phyloP scores from a whole-genome alignment of 768 basidiomycete species.

The Kwoniella mangroviensis region DNA sequence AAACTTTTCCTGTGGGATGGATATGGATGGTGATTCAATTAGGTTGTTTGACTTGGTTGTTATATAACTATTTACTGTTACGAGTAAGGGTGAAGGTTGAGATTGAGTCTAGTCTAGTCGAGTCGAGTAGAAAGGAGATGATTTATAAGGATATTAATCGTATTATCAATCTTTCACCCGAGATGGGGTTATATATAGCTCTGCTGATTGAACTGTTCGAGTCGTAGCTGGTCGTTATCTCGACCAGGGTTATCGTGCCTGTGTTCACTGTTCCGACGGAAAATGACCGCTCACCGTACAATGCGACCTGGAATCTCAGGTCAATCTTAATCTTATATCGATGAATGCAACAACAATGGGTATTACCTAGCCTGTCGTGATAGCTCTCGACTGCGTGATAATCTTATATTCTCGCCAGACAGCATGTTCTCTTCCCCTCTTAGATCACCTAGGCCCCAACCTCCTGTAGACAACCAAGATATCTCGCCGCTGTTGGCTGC shows the following conservation, averaged over 20 bases:
- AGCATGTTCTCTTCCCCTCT: constrained; percentile 24
- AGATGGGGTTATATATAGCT: neutral
- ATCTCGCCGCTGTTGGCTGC: constrained; percentile 30
- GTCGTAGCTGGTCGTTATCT: neutral
- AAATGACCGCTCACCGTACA: neutral
- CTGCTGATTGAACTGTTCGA: neutral
- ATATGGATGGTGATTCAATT: neutral
- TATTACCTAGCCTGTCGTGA: neutral
- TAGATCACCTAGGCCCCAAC: constrained; percentile 8
- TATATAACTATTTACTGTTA: neutral
- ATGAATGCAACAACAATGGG: neutral
- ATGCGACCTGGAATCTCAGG: neutral
- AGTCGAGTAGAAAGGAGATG: neutral
- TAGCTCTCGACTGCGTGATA: no score
- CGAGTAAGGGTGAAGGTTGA: no score
- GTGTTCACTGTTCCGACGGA: neutral
- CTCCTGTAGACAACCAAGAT: constrained; percentile 6
- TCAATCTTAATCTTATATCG: neutral
- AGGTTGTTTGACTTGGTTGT: constrained; percentile 1
- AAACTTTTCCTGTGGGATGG: neutral
- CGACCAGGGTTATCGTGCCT: neutral
- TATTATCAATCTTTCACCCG: neutral
- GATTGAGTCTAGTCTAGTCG: neutral
- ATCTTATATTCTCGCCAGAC: no score
- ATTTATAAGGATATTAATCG: neutral